Evolutionary conservation across 2,329 filamentous ascomycete genomes (phyloP).

Genomic region (Madurella mycetomatis): DNA sequence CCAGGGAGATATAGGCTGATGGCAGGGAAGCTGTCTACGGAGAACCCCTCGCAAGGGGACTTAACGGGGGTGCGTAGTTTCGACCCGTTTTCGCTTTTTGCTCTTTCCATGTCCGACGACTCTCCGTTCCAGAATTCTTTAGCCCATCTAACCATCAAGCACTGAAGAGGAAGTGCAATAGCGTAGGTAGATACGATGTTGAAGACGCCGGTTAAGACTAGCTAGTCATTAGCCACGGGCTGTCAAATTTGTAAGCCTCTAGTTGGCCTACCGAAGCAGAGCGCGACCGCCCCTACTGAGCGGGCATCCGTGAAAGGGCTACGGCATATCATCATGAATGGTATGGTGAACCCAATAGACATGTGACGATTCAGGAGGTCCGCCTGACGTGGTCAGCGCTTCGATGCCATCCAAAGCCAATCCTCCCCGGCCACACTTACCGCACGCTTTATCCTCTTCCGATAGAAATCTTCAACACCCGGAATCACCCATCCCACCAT

Average conservation of each 20-base stretch:
- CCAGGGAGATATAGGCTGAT: neutral
- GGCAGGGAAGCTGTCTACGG: constrained; percentile 5
- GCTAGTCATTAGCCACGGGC: constrained; percentile 1
- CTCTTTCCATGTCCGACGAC: constrained; percentile 5
- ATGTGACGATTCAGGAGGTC: constrained; percentile 49
- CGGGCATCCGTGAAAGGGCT: constrained; percentile 30
- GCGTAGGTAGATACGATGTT: constrained; percentile 29
- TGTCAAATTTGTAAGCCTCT: neutral
- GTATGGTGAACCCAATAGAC: constrained; percentile 48
- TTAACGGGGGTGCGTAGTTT: constrained; percentile 2
- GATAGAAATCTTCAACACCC: constrained; percentile 28
- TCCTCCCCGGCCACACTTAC: constrained; percentile 18
- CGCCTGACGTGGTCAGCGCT: constrained; percentile 34
- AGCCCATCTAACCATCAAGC: constrained; percentile 21
- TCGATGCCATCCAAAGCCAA: neutral
- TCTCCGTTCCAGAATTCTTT: neutral
- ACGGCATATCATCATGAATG: constrained; percentile 43
- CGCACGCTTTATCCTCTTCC: constrained; percentile 19
- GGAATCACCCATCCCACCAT: constrained; percentile 17
- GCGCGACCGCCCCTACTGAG: constrained; percentile 40
- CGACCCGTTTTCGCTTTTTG: neutral
- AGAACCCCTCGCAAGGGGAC: constrained; percentile 2
- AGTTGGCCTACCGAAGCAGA: constrained; percentile 39
- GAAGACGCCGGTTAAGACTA: constrained; percentile 32
- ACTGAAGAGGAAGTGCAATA: constrained; percentile 28